Evolutionary conservation across 805 yeast species (phyloP), one percentile per base, ranked within the genome.

Genomic region (Candida coquimbonensis): DNA sequence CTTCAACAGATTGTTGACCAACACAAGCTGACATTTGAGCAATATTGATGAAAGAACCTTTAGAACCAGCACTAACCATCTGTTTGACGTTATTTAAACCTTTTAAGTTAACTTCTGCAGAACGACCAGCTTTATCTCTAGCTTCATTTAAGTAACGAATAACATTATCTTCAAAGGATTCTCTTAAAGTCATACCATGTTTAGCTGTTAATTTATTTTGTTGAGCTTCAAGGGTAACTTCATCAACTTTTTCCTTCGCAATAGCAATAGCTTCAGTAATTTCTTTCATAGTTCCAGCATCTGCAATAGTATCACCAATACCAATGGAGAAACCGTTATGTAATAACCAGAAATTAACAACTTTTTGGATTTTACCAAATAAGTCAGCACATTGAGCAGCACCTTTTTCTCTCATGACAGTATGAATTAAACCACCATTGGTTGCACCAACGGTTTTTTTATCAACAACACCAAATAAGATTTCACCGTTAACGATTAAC

Each of bases 11-110:
- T 66, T 93, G 99, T 69, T 93, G 99, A 59, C 99, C 99, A 27
- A 93, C 99, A 84, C 99, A 93, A 11, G 99, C 99, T 36, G 97
- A 89, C 99, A 93, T 93, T 72, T 90, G 98, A 24, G 99, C 95
- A 65, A 93, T 93, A 66, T 93, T 93, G 67, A 93, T 93, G 67
- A 91, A 93, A 14, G 99, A 93, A 75, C 99, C 99, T 70, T 93
- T 93, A 31, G 99, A 93, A 61, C 99, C 99, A 13, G 99, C 93
- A 53, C 91, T 84, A 42, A 93, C 99, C 99, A 93, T 93, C 74
- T 93, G 99, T 65, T 93, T 93, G 55, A 93, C 99, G 61, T 91
- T 91, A 64, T 93, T 93, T 54, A 84, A 74, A 60, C 90, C 96
- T 64, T 90, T 91, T 73, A 93, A 80, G 61, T 90, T 87, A 68